Base-by-base conservation (phyloP, 805 yeast genomes). In the Jamesozyma rosinii region DNA sequence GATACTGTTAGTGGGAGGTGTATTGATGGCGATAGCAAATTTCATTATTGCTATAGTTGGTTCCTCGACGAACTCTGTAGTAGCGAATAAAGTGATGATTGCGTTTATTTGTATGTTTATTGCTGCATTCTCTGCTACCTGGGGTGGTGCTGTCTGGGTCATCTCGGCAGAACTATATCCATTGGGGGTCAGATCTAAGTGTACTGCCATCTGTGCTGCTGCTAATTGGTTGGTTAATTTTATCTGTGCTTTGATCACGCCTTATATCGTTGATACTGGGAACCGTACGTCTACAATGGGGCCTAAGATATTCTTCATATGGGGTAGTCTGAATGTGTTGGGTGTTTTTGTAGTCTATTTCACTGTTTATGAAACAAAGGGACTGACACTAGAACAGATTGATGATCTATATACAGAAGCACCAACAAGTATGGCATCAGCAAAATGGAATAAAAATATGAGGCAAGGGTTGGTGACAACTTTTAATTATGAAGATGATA, bases 141-240 rank as follows among this genome's bases (percentile, higher is more conserved):
- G 92, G 92, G 94, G 90, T 50, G 90, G 90, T 11, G 74, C 76
- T 29, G 79, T 75, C 15, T 84, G 92, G 92, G 92, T 78, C 19
- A 63, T 76, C 22, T 72, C 75, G 22, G 79, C 80, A 41, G 83
- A 77, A 60, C 70, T 83, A 38, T 84, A 74, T 59, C 79, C 86
- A 21, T 67, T 84, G 41, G 77, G 86, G 38, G 77, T 83, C 26
- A 73, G 94, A 56, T 87, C 84, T 49, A 80, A 80, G 58, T 83
- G 89, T 13, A 83, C 83, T 21, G 77, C 92, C 9, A 60, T 84
- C 21, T 76, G 85, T 24, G 84, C 85, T 1, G 82, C 90, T 2
- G 74, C 88, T 11, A 84, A 84, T 60, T 84, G 94, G 94, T 51
- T 83, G 22, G 82, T 79, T 35, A 84, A 84, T 64, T 83, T 84